Conservation (phyloP, 2,329 filamentous ascomycete genomes). For the Talaromyces atroroseus region DNA sequence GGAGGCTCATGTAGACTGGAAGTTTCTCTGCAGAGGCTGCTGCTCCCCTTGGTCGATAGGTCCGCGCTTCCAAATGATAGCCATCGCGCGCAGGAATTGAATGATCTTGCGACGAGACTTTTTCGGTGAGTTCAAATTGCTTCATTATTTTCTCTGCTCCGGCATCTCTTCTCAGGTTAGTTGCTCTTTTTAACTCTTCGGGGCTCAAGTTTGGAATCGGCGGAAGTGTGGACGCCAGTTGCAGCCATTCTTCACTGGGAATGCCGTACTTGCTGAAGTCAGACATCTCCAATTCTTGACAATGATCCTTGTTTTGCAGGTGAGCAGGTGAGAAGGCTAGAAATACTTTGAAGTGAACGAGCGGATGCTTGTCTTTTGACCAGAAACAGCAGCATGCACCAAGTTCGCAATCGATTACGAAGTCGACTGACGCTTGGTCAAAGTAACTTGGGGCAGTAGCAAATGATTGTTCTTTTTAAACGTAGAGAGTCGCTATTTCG, state of each 20-base stretch:
- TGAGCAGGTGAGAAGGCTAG: too few relatives aligned
- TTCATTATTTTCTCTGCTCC: not conserved
- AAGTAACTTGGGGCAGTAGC: too few relatives aligned
- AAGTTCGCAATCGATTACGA: too few relatives aligned
- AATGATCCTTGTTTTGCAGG: too few relatives aligned
- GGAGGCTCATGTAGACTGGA: constrained; percentile 49
- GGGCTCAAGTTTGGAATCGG: constrained; percentile 19
- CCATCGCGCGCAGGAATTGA: constrained; percentile 43
- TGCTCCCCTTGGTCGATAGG: constrained; percentile 39
- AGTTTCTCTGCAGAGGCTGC: constrained; percentile 30
- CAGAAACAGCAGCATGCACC: too few relatives aligned
- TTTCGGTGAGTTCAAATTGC: constrained; percentile 12
- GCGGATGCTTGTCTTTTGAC: too few relatives aligned
- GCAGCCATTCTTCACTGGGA: constrained; percentile 43
- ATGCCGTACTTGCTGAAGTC: constrained; percentile 40
- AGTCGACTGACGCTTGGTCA: too few relatives aligned
- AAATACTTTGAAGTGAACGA: too few relatives aligned
- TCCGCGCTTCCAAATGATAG: constrained; percentile 40
- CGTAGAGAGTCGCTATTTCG: too few relatives aligned
- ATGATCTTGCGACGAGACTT: constrained; percentile 34
- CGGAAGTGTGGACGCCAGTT: constrained; percentile 31
- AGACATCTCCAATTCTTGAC: constrained; percentile 19
- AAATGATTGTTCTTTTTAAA: too few relatives aligned
- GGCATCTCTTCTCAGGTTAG: not conserved
- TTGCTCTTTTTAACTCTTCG: constrained; percentile 16